Evolutionary conservation across 139 green algal species (phyloP).

Genomic region (Haematococcus lacustris): DNA sequence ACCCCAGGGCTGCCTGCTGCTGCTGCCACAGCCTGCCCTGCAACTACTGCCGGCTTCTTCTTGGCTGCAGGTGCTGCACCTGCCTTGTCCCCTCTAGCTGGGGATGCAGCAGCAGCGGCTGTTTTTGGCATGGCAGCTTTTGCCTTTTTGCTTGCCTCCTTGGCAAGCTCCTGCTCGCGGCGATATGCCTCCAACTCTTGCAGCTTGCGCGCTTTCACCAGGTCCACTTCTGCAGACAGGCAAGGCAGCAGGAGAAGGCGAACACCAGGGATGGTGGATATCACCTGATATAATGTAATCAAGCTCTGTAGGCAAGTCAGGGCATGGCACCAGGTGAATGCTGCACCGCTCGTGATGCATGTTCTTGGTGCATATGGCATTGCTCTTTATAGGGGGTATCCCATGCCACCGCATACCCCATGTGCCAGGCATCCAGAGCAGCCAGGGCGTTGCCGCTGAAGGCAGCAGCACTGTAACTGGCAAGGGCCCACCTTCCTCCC

Average conservation of each 20-base stretch:
- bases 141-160: slow-evolving; percentile 29
- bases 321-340: not conserved
- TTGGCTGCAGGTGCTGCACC: not conserved
- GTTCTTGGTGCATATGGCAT: not conserved
- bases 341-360: not conserved
- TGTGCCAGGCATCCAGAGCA: not conserved
- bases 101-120: slow-evolving; percentile 12
- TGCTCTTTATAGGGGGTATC: no score
- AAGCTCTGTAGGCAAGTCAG: no score
- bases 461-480: slow-evolving; percentile 1
- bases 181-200: slow-evolving; percentile 31
- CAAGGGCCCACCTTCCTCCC: slow-evolving; percentile 22
- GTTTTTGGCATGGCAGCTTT: slow-evolving; percentile 3
- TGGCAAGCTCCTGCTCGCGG: slow-evolving; percentile 27
- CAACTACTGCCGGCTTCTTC: not conserved
- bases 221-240: slow-evolving; percentile 27
- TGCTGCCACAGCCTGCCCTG: no score
- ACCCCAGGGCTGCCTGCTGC: no score
- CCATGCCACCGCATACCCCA: no score
- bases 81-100: slow-evolving; percentile 17
- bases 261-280: not conserved
- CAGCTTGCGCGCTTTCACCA: slow-evolving; percentile 23
- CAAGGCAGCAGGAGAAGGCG: not conserved
- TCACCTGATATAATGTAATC: no score
- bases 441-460: no score